Conservation (phyloP, 148 eudicot genomes). For the Persicaria tinctoria region DNA sequence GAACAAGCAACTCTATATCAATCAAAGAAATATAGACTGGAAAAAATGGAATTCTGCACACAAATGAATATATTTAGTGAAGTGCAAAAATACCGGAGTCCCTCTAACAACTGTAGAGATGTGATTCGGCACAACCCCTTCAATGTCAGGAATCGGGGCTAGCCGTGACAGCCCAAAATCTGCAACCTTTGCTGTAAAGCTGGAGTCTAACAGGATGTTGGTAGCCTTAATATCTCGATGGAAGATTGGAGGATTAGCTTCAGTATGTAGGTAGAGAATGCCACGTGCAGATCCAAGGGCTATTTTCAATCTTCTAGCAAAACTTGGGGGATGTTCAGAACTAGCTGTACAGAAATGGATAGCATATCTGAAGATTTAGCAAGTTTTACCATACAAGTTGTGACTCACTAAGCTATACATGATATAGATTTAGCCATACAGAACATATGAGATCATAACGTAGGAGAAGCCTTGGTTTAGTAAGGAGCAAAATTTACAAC, state of each 20-base stretch:
- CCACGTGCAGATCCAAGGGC: conserved; percentile 80
- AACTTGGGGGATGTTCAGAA: conserved; percentile 28
- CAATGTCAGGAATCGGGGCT: conserved; percentile 66
- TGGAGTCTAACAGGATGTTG: conserved; percentile 74
- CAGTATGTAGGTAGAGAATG: conserved; percentile 81
- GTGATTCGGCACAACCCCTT: conserved; percentile 55
- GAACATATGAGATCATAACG: neutral
- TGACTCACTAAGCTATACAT: neutral
- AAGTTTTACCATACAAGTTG: neutral
- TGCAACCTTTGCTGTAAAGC: conserved; percentile 66
- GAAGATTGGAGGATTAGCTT: conserved; percentile 92
- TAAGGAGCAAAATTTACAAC: too few species aligned
- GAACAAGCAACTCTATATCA: neutral
- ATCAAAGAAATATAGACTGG: neutral
- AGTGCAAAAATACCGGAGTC: conserved; percentile 49
- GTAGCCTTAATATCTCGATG: conserved; percentile 89
- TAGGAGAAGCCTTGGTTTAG: neutral
- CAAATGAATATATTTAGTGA: neutral
- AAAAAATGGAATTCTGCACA: neutral
- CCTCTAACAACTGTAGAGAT: conserved; percentile 88
- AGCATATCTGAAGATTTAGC: neutral
- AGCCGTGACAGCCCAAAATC: conserved; percentile 91
- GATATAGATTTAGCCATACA: neutral
- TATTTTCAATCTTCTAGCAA: conserved; percentile 47
- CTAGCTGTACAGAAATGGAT: conserved; percentile 13